These are phyloP conservation scores for Melanomma pulvis-pyrius DNA, from an alignment of 495 filamentous ascomycete genomes.

Conservation along the genomic window DNA sequence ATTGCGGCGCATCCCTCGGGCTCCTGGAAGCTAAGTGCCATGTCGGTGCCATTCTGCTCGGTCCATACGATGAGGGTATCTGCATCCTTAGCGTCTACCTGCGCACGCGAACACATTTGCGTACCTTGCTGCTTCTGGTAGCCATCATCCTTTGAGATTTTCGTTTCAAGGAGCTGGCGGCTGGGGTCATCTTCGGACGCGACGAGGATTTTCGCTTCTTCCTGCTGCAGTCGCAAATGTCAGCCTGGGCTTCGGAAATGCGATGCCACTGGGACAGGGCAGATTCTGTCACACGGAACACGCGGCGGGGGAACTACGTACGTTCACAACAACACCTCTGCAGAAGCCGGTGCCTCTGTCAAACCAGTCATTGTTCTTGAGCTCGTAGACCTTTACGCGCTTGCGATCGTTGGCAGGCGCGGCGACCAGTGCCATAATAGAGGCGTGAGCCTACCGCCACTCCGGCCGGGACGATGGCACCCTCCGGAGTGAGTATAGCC, in stretches of 20 bases:
- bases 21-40: conserved; percentile 98
- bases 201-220: conserved; percentile 86
- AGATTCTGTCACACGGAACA: not conserved
- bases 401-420: conserved; percentile 83
- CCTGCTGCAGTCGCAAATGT: conserved; percentile 48
- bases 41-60: conserved; percentile 82
- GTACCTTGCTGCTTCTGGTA: conserved; percentile 98
- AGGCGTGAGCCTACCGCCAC: conserved; percentile 37
- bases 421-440: conserved; percentile 81
- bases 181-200: conserved; percentile 89
- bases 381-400: conserved; percentile 98
- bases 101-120: conserved; percentile 30
- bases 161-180: conserved; percentile 82
- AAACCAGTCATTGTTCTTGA: conserved; percentile 98
- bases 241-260: conserved; percentile 19
- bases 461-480: conserved; percentile 38
- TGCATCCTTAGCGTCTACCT: conserved; percentile 43
- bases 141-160: conserved; percentile 89
- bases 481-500: conserved; percentile 37
- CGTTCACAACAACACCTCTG: conserved; percentile 72
- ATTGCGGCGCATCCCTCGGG: conserved; percentile 90
- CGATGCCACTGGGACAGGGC: conserved; percentile 18
- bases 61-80: conserved; percentile 99
- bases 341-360: conserved; percentile 97
- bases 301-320: conserved; percentile 54